Evolutionary conservation across 2,329 filamentous ascomycete species (phyloP).

Genomic region (Arthrobotrys musiformis): DNA sequence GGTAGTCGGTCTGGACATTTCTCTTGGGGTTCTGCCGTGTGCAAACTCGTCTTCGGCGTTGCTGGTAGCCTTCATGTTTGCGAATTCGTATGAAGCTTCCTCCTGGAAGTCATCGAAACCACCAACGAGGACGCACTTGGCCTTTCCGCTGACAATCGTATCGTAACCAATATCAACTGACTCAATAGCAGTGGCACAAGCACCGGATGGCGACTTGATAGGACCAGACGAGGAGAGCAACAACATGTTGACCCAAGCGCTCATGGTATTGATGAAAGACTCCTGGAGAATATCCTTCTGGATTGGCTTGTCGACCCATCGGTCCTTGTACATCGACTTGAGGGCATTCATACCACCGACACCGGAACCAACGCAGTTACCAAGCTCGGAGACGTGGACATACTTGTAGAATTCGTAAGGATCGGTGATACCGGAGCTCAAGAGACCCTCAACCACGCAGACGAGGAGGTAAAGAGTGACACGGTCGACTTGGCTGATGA

Average conservation of each 20-base stretch:
- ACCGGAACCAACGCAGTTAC: constrained; percentile 97
- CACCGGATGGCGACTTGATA: constrained; percentile 98
- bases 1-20: constrained; percentile 98
- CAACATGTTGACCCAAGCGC: constrained; percentile 99
- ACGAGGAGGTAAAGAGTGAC: constrained; percentile 96
- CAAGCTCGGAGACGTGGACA: constrained; percentile 95
- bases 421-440: constrained; percentile 94
- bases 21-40: constrained; percentile 91
- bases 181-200: constrained; percentile 96
- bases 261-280: constrained; percentile 99
- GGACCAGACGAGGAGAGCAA: constrained; percentile 95
- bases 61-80: constrained; percentile 99
- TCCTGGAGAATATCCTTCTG: constrained; percentile 99
- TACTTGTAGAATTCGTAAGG: constrained; percentile 99
- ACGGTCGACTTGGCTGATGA: constrained; percentile 95
- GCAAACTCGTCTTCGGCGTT: constrained; percentile 96
- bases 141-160: constrained; percentile 98
- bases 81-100: constrained; percentile 98
- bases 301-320: constrained; percentile 93
- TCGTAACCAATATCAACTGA: constrained; percentile 98
- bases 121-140: constrained; percentile 95
- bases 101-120: constrained; percentile 99
- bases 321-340: constrained; percentile 97
- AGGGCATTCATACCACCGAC: constrained; percentile 94
- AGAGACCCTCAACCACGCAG: constrained; percentile 87